Conservation (phyloP, 129 eudicot genomes). For the Centrapalus pauciflorus region DNA sequence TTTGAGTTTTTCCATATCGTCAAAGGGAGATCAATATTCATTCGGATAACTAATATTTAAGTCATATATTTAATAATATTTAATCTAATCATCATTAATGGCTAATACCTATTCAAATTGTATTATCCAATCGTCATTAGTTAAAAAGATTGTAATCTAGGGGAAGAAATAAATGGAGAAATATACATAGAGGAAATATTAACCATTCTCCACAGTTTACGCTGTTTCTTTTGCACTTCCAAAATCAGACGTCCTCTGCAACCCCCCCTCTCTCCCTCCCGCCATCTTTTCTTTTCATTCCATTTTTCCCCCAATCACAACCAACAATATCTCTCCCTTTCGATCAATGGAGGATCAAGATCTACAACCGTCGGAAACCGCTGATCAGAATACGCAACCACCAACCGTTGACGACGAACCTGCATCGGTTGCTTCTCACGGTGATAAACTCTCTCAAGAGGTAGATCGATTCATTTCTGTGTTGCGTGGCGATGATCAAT, state of each 20-base stretch:
- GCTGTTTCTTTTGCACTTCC: conserved; percentile 30
- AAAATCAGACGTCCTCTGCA: conserved; percentile 12
- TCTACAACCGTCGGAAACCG: background rate
- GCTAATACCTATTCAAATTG: too few species aligned
- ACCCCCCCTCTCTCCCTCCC: conserved; percentile 8
- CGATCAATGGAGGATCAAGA: conserved; percentile 25
- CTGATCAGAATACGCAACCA: background rate
- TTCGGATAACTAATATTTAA: too few species aligned
- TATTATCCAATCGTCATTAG: too few species aligned
- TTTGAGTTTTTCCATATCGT: too few species aligned
- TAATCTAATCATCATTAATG: too few species aligned
- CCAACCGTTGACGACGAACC: background rate
- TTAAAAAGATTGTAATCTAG: too few species aligned
- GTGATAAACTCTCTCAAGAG: conserved; percentile 35
- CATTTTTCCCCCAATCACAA: background rate
- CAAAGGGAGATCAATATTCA: too few species aligned
- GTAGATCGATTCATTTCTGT: conserved; percentile 45
- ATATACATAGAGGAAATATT: background rate
- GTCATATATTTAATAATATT: too few species aligned
- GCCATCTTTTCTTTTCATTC: conserved; percentile 9
- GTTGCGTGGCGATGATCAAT: background rate
- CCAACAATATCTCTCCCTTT: background rate
- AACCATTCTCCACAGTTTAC: conserved; percentile 30
- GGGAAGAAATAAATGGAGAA: background rate
- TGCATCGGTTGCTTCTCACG: background rate